phyloP scores from a whole-genome alignment of 257 asterid genomes.

The Knoxia roxburghii region DNA sequence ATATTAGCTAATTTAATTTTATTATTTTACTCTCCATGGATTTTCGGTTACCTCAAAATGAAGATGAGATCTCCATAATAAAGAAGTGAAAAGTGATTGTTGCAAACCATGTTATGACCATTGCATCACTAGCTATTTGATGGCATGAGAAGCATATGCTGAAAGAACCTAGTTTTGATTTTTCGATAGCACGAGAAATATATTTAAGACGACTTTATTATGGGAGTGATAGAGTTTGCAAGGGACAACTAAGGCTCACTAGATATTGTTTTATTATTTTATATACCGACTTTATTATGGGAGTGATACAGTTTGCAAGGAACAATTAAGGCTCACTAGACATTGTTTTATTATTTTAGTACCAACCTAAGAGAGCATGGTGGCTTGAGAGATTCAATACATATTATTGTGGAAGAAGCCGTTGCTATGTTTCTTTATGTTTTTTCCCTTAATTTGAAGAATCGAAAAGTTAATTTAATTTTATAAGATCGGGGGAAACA shows the following conservation, averaged over 20 bases:
- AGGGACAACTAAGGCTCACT: not conserved
- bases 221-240: not conserved
- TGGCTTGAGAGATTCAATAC: not conserved
- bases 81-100: no score
- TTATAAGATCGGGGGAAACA: not conserved
- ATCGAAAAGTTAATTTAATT: not conserved
- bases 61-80: no score
- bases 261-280: not conserved
- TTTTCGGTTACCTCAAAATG: no score
- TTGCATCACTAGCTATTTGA: no score
- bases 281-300: not conserved
- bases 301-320: not conserved
- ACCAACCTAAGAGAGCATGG: not conserved
- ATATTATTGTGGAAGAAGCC: not conserved
- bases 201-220: not conserved
- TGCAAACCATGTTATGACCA: no score
- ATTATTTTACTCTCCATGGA: no score
- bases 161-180: no score
- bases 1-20: no score
- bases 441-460: no score
- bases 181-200: not conserved
- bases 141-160: no score
- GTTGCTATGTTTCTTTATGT: not conserved
- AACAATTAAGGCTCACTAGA: not conserved
- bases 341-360: not conserved